These are phyloP conservation scores for Cucurbita moschata DNA, from an alignment of 306 rosid genomes.

Conservation along the genomic window DNA sequence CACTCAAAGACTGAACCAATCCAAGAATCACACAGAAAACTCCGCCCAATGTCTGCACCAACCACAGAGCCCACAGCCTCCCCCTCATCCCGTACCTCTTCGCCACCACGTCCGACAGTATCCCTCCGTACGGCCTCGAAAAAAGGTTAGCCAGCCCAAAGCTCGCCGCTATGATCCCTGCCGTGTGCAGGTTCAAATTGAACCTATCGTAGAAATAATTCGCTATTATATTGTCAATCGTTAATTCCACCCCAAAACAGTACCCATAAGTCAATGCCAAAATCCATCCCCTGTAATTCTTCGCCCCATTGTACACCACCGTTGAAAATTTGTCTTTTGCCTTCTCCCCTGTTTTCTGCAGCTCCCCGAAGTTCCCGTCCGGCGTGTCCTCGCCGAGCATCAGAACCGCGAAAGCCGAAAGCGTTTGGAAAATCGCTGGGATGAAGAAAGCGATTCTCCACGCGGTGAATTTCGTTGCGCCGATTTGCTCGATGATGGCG, in stretches of 20 bases:
- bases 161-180: slow-evolving; percentile 66
- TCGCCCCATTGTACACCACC: slow-evolving; percentile 35
- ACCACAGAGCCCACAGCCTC: slow-evolving; percentile 62
- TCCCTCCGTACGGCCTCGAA: slow-evolving; percentile 72
- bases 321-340: slow-evolving; percentile 36
- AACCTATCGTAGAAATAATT: slow-evolving; percentile 74
- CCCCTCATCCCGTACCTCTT: slow-evolving; percentile 83
- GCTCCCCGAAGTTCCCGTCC: slow-evolving; percentile 42
- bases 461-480: slow-evolving; percentile 55
- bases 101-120: slow-evolving; percentile 38
- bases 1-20: slow-evolving; percentile 27
- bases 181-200: slow-evolving; percentile 49
- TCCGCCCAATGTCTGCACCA: slow-evolving; percentile 57
- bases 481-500: slow-evolving; percentile 26
- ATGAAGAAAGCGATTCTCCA: slow-evolving; percentile 74
- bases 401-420: slow-evolving; percentile 42
- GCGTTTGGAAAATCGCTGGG: slow-evolving; percentile 54
- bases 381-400: slow-evolving; percentile 64
- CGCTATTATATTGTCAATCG: slow-evolving; percentile 66
- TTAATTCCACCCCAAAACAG: slow-evolving; percentile 75
- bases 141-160: slow-evolving; percentile 59
- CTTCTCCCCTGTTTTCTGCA: slow-evolving; percentile 50
- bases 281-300: slow-evolving; percentile 77
- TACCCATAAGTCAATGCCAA: slow-evolving; percentile 71
- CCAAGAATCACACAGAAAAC: slow-evolving; percentile 54